Percentiles rank a stretch among this genome's conserved stretches.
phyloP scores from a whole-genome alignment of 2,329 filamentous ascomycete genomes.

The Truncatella angustata region DNA sequence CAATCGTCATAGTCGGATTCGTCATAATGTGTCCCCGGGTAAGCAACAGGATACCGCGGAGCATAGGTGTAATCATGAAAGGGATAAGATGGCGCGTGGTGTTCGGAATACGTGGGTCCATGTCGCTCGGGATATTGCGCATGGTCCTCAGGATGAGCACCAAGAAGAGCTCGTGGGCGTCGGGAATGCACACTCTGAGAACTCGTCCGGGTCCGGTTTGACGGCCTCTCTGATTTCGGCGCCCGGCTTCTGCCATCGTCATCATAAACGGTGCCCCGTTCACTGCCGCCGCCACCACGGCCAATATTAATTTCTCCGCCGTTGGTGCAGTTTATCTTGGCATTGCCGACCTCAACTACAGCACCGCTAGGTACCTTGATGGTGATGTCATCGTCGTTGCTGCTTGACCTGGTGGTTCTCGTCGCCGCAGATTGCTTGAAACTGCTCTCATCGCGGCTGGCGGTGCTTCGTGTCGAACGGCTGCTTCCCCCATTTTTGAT shows the following conservation, averaged over 20 bases:
- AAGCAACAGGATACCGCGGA: constrained; percentile 3
- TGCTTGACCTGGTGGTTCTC: constrained; percentile 55
- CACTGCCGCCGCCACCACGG: constrained; percentile 42
- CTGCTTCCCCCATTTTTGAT: constrained; percentile 50
- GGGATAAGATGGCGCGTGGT: too few species aligned
- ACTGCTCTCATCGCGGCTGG: constrained; percentile 63
- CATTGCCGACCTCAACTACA: constrained; percentile 53
- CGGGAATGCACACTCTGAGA: constrained; percentile 48
- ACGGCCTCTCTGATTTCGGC: constrained; percentile 40
- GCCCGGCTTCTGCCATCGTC: constrained; percentile 44
- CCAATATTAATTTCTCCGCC: constrained; percentile 60
- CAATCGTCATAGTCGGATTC: not conserved
- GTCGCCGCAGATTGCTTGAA: constrained; percentile 61
- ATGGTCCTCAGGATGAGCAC: constrained; percentile 12
- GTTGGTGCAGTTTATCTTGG: constrained; percentile 57
- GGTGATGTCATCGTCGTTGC: constrained; percentile 56
- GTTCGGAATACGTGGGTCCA: too few species aligned
- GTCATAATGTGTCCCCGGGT: not conserved
- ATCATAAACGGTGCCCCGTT: constrained; percentile 47
- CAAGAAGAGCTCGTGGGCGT: constrained; percentile 16
- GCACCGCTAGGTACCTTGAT: constrained; percentile 58
- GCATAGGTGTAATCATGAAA: not conserved
- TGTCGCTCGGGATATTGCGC: constrained; percentile 14
- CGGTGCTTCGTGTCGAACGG: constrained; percentile 56
- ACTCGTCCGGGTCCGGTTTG: constrained; percentile 43